phyloP scores from a whole-genome alignment of 2,329 filamentous ascomycete species.

The Fusarium humuli region DNA sequence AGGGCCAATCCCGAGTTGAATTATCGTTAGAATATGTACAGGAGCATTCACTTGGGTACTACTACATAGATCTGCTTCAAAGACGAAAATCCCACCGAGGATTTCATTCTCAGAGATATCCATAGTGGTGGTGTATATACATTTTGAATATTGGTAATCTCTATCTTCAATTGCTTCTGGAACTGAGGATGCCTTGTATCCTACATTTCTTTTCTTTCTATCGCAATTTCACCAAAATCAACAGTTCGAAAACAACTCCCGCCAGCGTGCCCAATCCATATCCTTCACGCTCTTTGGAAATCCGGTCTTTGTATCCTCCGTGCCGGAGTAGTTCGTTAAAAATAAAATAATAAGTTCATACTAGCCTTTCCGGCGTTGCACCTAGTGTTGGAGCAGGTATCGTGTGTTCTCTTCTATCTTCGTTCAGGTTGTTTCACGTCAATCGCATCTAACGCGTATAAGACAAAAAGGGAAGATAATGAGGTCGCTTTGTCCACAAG shows the following conservation, averaged over 20 bases:
- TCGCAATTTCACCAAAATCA: conserved; percentile 16
- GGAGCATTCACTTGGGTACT: neutral
- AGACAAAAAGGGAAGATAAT: conserved; percentile 18
- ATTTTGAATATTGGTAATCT: conserved; percentile 25
- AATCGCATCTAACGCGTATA: conserved; percentile 38
- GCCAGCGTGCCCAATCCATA: conserved; percentile 13
- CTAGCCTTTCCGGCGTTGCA: conserved; percentile 14
- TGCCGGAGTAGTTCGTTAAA: conserved; percentile 6
- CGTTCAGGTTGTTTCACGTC: conserved; percentile 18
- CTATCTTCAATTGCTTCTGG: conserved; percentile 25
- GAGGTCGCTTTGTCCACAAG: conserved; percentile 35
- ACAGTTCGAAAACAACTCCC: conserved; percentile 30
- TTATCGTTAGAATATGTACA: conserved; percentile 54
- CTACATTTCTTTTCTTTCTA: conserved; percentile 32
- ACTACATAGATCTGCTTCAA: neutral
- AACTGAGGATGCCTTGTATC: conserved; percentile 16
- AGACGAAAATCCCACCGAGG: neutral
- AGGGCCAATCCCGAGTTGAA: conserved; percentile 69
- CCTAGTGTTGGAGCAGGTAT: conserved; percentile 19
- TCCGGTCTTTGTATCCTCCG: conserved; percentile 21
- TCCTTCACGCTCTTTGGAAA: conserved; percentile 10
- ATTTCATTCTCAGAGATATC: neutral
- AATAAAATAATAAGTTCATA: conserved; percentile 8
- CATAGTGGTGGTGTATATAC: neutral
- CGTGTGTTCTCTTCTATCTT: conserved; percentile 31